phyloP scores from a whole-genome alignment of 768 basidiomycete species.

The Collybia sordida region DNA sequence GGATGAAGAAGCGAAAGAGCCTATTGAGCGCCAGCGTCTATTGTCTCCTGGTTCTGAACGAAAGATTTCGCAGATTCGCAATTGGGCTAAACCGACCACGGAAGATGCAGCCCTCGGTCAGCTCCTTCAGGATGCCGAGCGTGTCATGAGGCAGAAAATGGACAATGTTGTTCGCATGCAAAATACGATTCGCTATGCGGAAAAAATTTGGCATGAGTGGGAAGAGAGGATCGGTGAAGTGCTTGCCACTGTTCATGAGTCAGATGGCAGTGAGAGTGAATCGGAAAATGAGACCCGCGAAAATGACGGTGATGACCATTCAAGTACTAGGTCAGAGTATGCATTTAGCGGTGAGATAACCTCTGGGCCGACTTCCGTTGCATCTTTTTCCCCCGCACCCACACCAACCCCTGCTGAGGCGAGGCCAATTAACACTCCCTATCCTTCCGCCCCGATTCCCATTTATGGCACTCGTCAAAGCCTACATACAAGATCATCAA shows the following conservation, averaged over 20 bases:
- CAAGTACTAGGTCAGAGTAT: constrained; percentile 67
- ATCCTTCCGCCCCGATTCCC: constrained; percentile 26
- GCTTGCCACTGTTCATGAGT: constrained; percentile 54
- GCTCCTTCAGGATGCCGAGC: constrained; percentile 84
- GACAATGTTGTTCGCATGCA: constrained; percentile 95
- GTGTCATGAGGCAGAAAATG: constrained; percentile 89
- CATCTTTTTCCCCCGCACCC: constrained; percentile 50
- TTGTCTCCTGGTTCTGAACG: constrained; percentile 89
- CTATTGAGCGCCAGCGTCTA: constrained; percentile 89
- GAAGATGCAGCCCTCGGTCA: constrained; percentile 84
- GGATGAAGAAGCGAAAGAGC: constrained; percentile 89
- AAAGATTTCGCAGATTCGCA: constrained; percentile 78
- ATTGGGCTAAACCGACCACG: constrained; percentile 83
- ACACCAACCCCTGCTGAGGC: constrained; percentile 27
- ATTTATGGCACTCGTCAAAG: constrained; percentile 39
- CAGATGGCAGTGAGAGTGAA: constrained; percentile 45
- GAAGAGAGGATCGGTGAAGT: constrained; percentile 80
- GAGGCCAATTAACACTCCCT: constrained; percentile 24
- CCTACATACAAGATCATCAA: constrained; percentile 79
- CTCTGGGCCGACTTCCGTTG: constrained; percentile 70
- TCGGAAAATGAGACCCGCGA: constrained; percentile 26
- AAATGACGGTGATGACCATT: constrained; percentile 46
- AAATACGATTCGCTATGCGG: constrained; percentile 94
- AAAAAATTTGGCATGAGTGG: constrained; percentile 98
- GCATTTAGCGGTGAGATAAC: constrained; percentile 47